Percentiles rank a stretch among this genome's conserved stretches.
Conservation (phyloP, 345 rosid species). For the Cardamine chenopodiifolia region DNA sequence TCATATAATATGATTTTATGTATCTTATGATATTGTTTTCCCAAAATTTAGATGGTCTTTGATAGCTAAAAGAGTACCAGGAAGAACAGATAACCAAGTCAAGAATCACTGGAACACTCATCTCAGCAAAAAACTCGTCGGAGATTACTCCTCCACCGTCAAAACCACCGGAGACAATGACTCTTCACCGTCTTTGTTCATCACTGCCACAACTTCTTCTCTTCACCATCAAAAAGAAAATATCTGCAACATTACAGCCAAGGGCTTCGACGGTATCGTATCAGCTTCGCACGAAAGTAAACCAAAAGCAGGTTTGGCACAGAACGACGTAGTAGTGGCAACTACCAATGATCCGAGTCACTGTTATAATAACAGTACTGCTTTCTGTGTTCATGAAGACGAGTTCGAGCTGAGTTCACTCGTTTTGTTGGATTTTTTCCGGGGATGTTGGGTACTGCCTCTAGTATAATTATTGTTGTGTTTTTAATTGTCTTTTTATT, state of each 20-base stretch:
- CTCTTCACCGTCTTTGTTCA: slow-evolving; percentile 38
- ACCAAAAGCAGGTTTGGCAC: slow-evolving; percentile 2
- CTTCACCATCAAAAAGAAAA: slow-evolving; percentile 65
- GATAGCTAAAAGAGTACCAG: no score
- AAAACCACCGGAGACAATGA: slow-evolving; percentile 7
- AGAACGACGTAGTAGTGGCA: not conserved
- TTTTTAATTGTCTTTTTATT: no score
- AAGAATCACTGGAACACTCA: no score
- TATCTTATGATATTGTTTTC: no score
- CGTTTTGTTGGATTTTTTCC: slow-evolving; percentile 42
- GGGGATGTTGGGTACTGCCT: slow-evolving; percentile 32
- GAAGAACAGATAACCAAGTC: no score
- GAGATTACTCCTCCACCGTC: no score
- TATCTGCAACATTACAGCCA: slow-evolving; percentile 36
- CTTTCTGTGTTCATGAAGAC: slow-evolving; percentile 47
- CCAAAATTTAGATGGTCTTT: no score
- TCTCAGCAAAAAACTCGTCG: no score
- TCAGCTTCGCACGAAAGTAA: slow-evolving; percentile 2
- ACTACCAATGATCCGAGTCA: slow-evolving; percentile 1
- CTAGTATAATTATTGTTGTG: not conserved
- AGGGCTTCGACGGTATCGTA: not conserved
- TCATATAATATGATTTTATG: no score
- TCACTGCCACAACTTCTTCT: slow-evolving; percentile 55
- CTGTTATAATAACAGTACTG: slow-evolving; percentile 15
- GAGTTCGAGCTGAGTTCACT: slow-evolving; percentile 39